Evolutionary conservation across 2,329 filamentous ascomycete genomes (phyloP).

Genomic region (Hypomyces perniciosus): DNA sequence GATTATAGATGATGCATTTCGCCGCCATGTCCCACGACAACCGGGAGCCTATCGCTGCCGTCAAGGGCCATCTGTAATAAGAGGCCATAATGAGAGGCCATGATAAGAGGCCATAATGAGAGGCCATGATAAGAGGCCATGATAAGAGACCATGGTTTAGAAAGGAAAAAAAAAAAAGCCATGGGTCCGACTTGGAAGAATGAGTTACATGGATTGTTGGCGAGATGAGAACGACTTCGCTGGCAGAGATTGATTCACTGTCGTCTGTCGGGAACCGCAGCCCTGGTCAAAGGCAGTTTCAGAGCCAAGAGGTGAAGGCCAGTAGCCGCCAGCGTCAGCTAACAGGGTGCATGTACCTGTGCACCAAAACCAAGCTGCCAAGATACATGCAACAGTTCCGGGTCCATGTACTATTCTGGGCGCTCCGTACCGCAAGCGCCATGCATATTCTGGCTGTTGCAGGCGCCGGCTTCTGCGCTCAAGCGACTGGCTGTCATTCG

Average conservation of each 20-base stretch:
- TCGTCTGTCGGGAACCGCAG: not conserved
- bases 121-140: no score
- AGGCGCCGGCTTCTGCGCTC: not conserved
- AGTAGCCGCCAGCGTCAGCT: not conserved
- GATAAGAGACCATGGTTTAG: no score
- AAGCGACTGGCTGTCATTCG: slow-evolving; percentile 12
- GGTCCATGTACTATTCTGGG: no score
- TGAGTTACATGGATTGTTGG: no score
- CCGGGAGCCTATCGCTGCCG: not conserved
- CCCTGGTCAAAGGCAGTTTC: slow-evolving; percentile 1
- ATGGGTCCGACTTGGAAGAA: no score
- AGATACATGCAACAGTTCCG: not conserved
- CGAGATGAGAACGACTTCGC: no score
- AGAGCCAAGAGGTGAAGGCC: not conserved
- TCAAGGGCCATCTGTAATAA: no score
- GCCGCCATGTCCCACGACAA: not conserved
- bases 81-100: no score
- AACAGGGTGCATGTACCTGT: slow-evolving; percentile 1
- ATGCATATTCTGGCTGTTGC: slow-evolving; percentile 4
- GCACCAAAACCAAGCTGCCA: not conserved
- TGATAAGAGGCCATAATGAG: no score
- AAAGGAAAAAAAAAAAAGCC: no score
- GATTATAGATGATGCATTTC: slow-evolving; percentile 3
- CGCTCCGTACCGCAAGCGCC: slow-evolving; percentile 1
- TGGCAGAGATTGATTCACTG: not conserved